Conservation (phyloP, 306 rosid species). For the Casuarina equisetifolia region DNA sequence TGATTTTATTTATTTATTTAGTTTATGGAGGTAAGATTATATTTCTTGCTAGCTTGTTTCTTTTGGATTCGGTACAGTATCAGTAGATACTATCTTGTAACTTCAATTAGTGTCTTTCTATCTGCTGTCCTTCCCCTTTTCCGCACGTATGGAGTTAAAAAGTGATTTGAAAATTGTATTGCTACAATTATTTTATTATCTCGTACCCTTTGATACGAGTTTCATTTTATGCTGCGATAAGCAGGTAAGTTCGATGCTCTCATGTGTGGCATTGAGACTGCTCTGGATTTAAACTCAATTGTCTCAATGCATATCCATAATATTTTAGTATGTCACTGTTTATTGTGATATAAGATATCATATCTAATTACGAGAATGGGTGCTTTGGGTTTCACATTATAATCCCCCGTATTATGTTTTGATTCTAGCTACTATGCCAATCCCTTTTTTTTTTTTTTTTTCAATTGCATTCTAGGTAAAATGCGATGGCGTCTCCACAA, state of each 20-base stretch:
- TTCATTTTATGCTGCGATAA: background rate
- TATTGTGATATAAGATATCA: background rate
- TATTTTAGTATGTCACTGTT: background rate
- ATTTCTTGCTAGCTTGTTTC: conserved; percentile 1
- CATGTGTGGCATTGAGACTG: background rate
- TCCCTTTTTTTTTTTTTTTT: conserved; percentile 1
- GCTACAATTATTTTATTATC: background rate
- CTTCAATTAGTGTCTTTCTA: conserved; percentile 14
- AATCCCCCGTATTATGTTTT: conserved; percentile 4
- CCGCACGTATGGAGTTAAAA: background rate
- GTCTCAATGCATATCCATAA: background rate
- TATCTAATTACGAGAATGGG: background rate
- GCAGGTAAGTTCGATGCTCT: conserved; percentile 6
- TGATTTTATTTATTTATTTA: background rate
- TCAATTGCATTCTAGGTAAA: conserved; percentile 41
- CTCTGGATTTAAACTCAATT: background rate
- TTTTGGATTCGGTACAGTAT: background rate
- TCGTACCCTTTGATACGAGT: background rate
- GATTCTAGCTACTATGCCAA: conserved; percentile 15
- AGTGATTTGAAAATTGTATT: background rate
- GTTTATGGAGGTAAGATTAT: background rate
- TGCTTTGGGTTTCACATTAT: conserved; percentile 12
- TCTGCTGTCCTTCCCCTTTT: conserved; percentile 1
- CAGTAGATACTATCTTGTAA: background rate
- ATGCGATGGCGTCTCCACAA: conserved; percentile 75